These are phyloP conservation scores for Dendrobium huoshanense DNA, from an alignment of 106 monocot genomes.

Conservation along the genomic window DNA sequence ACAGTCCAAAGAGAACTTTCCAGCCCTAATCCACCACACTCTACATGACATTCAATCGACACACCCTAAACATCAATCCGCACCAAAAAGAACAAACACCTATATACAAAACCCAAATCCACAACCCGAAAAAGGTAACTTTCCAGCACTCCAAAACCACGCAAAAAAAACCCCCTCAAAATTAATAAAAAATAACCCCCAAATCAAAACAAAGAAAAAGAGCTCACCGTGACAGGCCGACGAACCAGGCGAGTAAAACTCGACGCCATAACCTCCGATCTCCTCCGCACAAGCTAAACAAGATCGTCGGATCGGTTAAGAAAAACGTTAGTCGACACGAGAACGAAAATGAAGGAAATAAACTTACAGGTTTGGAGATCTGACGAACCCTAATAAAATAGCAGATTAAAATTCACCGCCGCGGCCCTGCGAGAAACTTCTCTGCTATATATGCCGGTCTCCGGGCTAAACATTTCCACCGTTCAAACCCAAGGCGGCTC, in stretches of 20 bases:
- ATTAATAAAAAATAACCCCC: background rate
- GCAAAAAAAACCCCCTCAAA: background rate
- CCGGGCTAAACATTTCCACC: no score
- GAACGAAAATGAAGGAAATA: background rate
- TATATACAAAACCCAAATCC: background rate
- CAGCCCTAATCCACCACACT: background rate
- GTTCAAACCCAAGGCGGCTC: no score
- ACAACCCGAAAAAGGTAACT: background rate
- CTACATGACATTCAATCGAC: background rate
- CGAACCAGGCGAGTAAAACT: constrained; percentile 3
- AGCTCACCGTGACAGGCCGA: constrained; percentile 1
- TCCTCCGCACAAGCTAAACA: background rate
- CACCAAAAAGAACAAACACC: background rate
- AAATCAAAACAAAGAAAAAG: background rate
- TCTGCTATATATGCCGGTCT: no score
- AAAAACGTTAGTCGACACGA: background rate
- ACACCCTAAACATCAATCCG: background rate
- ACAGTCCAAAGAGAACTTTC: background rate
- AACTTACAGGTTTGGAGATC: background rate
- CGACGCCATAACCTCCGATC: constrained; percentile 6
- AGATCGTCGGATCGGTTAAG: background rate
- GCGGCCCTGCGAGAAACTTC: no score
- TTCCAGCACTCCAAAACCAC: background rate
- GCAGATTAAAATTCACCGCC: no score
- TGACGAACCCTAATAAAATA: background rate